Evolutionary conservation across 441 rosid genomes (phyloP).

Genomic region (Kokia cookei): DNA sequence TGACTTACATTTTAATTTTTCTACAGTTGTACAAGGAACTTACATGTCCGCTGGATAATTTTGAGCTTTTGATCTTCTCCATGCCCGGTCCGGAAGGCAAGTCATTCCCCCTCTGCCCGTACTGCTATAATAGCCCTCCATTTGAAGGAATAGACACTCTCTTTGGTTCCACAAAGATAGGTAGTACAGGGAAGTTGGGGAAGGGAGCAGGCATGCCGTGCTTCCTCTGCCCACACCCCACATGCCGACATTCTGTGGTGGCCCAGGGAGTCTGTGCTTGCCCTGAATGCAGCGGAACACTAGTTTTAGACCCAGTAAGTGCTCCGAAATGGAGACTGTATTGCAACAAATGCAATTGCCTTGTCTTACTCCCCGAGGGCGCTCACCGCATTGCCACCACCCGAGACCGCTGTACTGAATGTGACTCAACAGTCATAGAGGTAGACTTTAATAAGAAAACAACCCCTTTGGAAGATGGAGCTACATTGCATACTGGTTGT

Average conservation of each 20-base stretch:
- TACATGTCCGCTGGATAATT: slow-evolving; percentile 84
- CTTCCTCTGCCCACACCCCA: slow-evolving; percentile 85
- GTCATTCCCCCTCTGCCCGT: slow-evolving; percentile 88
- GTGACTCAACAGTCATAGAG: slow-evolving; percentile 72
- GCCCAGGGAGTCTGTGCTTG: slow-evolving; percentile 95
- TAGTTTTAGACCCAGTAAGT: slow-evolving; percentile 77
- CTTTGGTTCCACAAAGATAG: slow-evolving; percentile 42
- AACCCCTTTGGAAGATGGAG: slow-evolving; percentile 79
- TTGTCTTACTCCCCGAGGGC: slow-evolving; percentile 83
- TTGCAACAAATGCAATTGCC: slow-evolving; percentile 90
- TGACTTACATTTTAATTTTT: slow-evolving; percentile 1
- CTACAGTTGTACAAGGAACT: slow-evolving; percentile 88
- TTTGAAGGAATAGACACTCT: slow-evolving; percentile 75
- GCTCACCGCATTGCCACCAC: slow-evolving; percentile 82
- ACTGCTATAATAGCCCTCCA: slow-evolving; percentile 89
- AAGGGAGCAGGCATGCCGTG: slow-evolving; percentile 95
- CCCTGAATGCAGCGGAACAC: slow-evolving; percentile 87
- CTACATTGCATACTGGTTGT: slow-evolving; percentile 75
- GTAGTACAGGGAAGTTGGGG: slow-evolving; percentile 42
- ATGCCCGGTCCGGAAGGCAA: slow-evolving; percentile 90
- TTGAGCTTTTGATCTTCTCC: slow-evolving; percentile 83
- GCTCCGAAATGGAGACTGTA: slow-evolving; percentile 92
- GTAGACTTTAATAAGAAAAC: slow-evolving; percentile 89
- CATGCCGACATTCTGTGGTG: slow-evolving; percentile 74
- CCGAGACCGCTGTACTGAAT: slow-evolving; percentile 55